Evolutionary conservation across 179 eudicot species (phyloP).

Genomic region (Actinidia polygama): DNA sequence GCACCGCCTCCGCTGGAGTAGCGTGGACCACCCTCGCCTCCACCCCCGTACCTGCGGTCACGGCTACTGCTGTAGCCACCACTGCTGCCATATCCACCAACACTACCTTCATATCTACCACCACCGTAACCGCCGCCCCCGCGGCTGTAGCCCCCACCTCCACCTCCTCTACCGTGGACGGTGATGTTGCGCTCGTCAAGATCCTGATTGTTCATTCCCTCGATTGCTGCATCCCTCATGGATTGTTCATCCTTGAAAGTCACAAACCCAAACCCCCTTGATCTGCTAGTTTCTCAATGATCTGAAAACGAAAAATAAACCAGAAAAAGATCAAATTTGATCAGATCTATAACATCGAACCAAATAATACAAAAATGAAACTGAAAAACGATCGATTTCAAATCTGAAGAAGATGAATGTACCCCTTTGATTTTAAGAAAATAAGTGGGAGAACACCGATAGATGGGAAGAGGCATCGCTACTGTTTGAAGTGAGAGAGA

Average conservation of each 20-base stretch:
- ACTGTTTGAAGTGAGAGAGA: too few relatives aligned
- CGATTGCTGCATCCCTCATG: constrained; percentile 77
- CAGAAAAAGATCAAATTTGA: constrained; percentile 26
- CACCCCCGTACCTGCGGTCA: background rate
- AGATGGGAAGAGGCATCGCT: too few relatives aligned
- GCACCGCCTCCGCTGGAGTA: constrained; percentile 43
- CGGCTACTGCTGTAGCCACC: constrained; percentile 40
- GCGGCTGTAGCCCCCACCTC: constrained; percentile 43
- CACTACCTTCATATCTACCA: constrained; percentile 34
- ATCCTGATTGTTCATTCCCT: constrained; percentile 70
- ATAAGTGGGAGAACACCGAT: too few relatives aligned
- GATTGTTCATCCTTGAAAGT: constrained; percentile 63
- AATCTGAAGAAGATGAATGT: too few relatives aligned
- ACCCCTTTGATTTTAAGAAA: too few relatives aligned
- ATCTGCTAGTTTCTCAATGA: constrained; percentile 89
- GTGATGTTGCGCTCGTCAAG: constrained; percentile 89
- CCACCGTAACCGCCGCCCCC: constrained; percentile 35
- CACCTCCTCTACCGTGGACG: constrained; percentile 60
- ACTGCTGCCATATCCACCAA: constrained; percentile 27
- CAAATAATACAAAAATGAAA: too few relatives aligned
- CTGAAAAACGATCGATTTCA: too few relatives aligned
- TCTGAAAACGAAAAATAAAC: constrained; percentile 35
- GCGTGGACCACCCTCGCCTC: constrained; percentile 32
- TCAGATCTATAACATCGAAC: constrained; percentile 5
- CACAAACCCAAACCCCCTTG: constrained; percentile 92